Base-by-base conservation (phyloP, 129 eudicot species). In the Helianthus tuberosus region DNA sequence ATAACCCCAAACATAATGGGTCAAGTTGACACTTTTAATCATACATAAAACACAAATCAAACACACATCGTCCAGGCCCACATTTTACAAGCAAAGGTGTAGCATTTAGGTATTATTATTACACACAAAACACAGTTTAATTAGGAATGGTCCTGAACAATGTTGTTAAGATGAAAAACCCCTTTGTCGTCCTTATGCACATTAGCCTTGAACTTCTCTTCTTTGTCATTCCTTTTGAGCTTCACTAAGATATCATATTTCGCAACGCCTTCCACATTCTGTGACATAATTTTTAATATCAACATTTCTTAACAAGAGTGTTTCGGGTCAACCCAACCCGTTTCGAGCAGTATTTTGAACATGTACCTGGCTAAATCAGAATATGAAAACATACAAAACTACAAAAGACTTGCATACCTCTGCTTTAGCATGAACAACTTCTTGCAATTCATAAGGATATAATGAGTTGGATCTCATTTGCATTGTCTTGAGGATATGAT, bases 401-500 rank as follows among this genome's bases (percentile, higher is more conserved):
- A 20, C 23, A 20, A 20, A 53, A 60, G 41, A 58, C 27, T 67
- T 38, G 60, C 65, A 5, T 67, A 90, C 98, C 93, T 90, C 96
- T 13, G 87, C 86, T 66, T 93, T 90, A 35, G 90, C 98, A 75
- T 87, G 89, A 72, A 89, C 48, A 17, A 90, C 79, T 76, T 93
- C 96, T 61, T 75, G 84, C 52, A 93, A 89, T 64, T 83, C 93
- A 53, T 87, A 90, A 20, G 98, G 98, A 36, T 73, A 67, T 43
- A 93, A 75, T 0, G 96, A 93, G 83, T 93, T 93, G 66, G 96
- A 90, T 78, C 96, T 86, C 81, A 86, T 85, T 76, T 93, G 98
- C 41, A 93, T 79, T 54, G 89, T 87, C 84, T 80, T 86, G 5
- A 93, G 36, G 64, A 87, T 87, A 79, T 90, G 97, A 53, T 90